Conservation (phyloP, 1,284 basidiomycete genomes). For the Wolfiporia cocos region DNA sequence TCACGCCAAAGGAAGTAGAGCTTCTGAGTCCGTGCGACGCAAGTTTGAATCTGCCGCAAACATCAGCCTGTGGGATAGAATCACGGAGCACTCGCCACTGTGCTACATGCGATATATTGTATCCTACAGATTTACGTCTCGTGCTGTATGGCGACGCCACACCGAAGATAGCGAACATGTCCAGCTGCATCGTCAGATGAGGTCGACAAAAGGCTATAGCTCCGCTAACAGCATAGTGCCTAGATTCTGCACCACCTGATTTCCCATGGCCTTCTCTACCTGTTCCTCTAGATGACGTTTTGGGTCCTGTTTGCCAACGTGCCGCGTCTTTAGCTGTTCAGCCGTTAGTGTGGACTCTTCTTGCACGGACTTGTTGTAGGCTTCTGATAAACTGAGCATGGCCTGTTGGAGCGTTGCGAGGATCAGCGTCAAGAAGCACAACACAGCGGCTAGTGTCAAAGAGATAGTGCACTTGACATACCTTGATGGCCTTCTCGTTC, state of each 20-base stretch:
- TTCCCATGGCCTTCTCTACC: slow-evolving; percentile 94
- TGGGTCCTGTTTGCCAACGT: slow-evolving; percentile 97
- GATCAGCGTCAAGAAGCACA: slow-evolving; percentile 4
- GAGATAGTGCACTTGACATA: slow-evolving; percentile 25
- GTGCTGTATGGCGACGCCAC: too few species aligned
- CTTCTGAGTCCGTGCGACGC: too few species aligned
- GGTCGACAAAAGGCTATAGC: too few species aligned
- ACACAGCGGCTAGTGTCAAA: neutral
- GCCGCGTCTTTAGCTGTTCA: slow-evolving; percentile 91
- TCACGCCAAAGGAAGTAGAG: too few species aligned
- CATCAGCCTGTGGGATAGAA: too few species aligned
- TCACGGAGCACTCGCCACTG: too few species aligned
- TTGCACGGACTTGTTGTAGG: slow-evolving; percentile 94
- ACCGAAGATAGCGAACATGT: too few species aligned
- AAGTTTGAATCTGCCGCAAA: too few species aligned
- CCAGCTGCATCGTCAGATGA: too few species aligned
- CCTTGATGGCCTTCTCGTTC: slow-evolving; percentile 92
- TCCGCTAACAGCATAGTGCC: slow-evolving; percentile 91
- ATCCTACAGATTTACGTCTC: too few species aligned
- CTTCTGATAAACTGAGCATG: slow-evolving; percentile 87
- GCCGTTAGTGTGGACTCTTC: slow-evolving; percentile 89
- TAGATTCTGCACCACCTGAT: slow-evolving; percentile 91
- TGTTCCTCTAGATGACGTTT: slow-evolving; percentile 95
- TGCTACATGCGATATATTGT: too few species aligned
- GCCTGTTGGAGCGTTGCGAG: slow-evolving; percentile 43